Base-by-base conservation (phyloP, 176 grass and related monocot species). In the Elymus sibiricus region DNA sequence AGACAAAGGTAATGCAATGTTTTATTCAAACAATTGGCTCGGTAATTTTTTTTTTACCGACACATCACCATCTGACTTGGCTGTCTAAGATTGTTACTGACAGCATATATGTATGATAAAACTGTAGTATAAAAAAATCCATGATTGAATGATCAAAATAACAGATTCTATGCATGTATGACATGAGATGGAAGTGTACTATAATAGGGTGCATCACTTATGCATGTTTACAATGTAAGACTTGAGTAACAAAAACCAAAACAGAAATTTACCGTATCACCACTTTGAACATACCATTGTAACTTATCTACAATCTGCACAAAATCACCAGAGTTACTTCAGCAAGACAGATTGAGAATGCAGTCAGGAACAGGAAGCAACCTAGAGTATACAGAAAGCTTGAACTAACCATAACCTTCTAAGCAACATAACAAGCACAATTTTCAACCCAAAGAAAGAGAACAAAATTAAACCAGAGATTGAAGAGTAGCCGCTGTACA, bases 271-370 rank as follows among this genome's bases (percentile, higher is more conserved):
- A 98, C 93, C 89, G 39, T 98, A 82, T 98, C 95, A 44, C 89
- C 89, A 53, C 79, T 91, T 81, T 94, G 80, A 84, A 98, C 81
- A 85, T 98, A 98, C 90, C 93, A 98, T 55, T 98, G 93, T 85
- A 98, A 83, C 77, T 83, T 98, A 80, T 95, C 93, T 10, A 79
- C 86, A 94, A 98, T 98, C 95, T 98, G 90, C 90, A 89, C 27
- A 89, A 21, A 40, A 79, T 67, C 31, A 74, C 21, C 11, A 83
- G 22, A 64, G 29, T 79, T 66, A 32, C 25, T 24, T 90, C 38
- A 90, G 66, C 46, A 76, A 14, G 38, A 79, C 22, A 64, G 60
- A 82, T 55, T 24, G 22, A 84, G 51, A 85, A 24, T 69, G 31
- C 70, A 88, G 40, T 64, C 46, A 79, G 40, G 12, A 74, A 32